Evolutionary conservation across 495 filamentous ascomycete genomes (phyloP), one percentile per base, ranked within the genome.

Genomic region (Oidiodendron maius): DNA sequence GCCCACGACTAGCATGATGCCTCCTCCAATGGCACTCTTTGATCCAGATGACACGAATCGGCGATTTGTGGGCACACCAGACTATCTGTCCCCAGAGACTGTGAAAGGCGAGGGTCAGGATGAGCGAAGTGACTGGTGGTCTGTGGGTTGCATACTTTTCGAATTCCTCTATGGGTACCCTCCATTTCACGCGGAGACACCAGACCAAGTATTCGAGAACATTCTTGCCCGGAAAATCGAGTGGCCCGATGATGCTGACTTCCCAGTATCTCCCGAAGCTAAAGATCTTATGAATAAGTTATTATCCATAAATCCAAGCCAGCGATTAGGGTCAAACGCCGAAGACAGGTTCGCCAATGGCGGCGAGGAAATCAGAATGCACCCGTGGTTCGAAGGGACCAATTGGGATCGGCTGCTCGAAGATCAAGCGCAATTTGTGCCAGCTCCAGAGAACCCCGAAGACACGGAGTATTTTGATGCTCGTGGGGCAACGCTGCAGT

Each of bases 91-190:
- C 2, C 93, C 93, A 2, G 93, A 98, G 63, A 98, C 93, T 0
- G 95, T 98, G 62, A 90, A 87, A 59, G 93, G 93, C 41, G 77
- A 87, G 51, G 89, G 91, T 0, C 93, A 97, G 66, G 93, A 98
- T 62, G 90, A 97, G 62, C 91, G 90, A 55, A 96, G 93, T 64
- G 93, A 98, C 77, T 98, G 93, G 93, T 98, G 93, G 93, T 97
- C 93, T 5, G 70, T 98, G 38, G 93, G 93, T 2, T 97, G 93
- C 58, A 97, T 98, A 50, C 71, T 97, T 67, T 98, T 96, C 61
- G 93, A 98, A 56, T 96, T 95, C 51, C 70, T 98, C 16, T 97
- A 86, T 61, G 86, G 93, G 45, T 77, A 87, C 66, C 93, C 93
- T 1, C 93, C 93, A 17, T 98, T 98, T 66, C 89, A 98, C 61